Base-by-base conservation (phyloP, 23 red algal species). In the Gracilaria caudata region DNA sequence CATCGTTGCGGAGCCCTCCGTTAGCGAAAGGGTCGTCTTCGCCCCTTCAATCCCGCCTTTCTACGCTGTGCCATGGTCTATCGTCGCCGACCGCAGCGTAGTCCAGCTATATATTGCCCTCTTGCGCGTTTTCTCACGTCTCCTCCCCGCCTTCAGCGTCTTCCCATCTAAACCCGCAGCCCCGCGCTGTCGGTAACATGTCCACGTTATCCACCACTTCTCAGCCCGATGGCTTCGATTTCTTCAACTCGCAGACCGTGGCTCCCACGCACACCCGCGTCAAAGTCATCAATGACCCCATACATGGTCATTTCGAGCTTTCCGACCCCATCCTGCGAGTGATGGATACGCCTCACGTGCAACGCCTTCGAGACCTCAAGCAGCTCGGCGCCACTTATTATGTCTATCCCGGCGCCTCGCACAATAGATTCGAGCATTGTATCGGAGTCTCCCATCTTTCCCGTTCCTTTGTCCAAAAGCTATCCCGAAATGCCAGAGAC, bases 341-440 rank as follows among this genome's bases (percentile, higher is more conserved):
- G 17, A 81, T 93, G 32, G 97, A 99, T 76, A 99, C 97, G 35
- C 91, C 91, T 25, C 97, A 99, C 82, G 45, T 90, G 19, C 97
- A 99, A 61, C 88, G 97, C 33, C 90, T 99, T 39, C 92, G 97
- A 29, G 97, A 99, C 80, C 73, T 95, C 43, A 95, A 95, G 80
- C 97, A 99, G 86, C 84, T 99, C 1, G 97, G 97, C 39, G 78
- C 68, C n/a, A 80, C 73, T 25, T 93, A 88, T 20, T 82, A 72
- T 21, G 89, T 94, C n/a, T 99, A 93, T 68, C 93, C 93, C 30
- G 93, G 93, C 51, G 97, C 97, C 30, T 86, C 88, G 2, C 97
- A 99, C 77, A 91, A 92, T 55, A 93, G 97, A n/a, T 95, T 99
- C 54, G 92, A 93, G 68, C 97, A 99, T 80, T 64, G 60, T 36